Conservation (phyloP, 139 green algal genomes). For the Chlamydomonas sp. region DNA sequence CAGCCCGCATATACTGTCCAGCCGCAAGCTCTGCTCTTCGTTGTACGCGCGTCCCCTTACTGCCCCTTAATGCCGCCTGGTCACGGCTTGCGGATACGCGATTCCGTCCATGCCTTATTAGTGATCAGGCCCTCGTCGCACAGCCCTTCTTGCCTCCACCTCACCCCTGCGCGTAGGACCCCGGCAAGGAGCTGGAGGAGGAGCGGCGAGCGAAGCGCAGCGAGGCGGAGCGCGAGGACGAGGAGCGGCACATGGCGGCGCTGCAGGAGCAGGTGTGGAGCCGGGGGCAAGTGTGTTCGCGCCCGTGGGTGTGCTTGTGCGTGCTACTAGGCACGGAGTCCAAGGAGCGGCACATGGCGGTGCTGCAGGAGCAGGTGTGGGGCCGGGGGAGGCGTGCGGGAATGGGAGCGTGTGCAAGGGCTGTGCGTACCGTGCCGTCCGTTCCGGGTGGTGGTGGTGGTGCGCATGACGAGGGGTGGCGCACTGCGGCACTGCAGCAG, state of each 20-base stretch:
- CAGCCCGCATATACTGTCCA: too few species aligned
- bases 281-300: background rate
- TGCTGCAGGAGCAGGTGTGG: constrained; percentile 45
- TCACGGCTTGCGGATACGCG: too few species aligned
- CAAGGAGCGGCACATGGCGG: constrained; percentile 48
- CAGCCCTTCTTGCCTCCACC: too few species aligned
- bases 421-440: too few species aligned
- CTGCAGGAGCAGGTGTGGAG: constrained; percentile 50
- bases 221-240: constrained; percentile 52
- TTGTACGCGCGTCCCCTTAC: too few species aligned
- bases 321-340: constrained; percentile 39
- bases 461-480: too few species aligned
- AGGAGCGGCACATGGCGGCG: constrained; percentile 47
- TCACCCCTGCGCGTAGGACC: constrained; percentile 20
- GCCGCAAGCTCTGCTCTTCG: too few species aligned
- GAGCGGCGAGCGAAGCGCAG: constrained; percentile 50
- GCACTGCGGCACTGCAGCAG: too few species aligned
- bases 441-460: background rate
- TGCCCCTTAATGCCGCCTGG: too few species aligned
- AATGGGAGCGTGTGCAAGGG: too few species aligned
- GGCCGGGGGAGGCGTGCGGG: background rate
- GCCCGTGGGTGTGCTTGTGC: background rate
- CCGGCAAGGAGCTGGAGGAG: constrained; percentile 44
- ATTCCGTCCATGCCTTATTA: too few species aligned
- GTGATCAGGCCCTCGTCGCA: too few species aligned